phyloP scores from a whole-genome alignment of 345 rosid genomes.

The Microcos paniculata region DNA sequence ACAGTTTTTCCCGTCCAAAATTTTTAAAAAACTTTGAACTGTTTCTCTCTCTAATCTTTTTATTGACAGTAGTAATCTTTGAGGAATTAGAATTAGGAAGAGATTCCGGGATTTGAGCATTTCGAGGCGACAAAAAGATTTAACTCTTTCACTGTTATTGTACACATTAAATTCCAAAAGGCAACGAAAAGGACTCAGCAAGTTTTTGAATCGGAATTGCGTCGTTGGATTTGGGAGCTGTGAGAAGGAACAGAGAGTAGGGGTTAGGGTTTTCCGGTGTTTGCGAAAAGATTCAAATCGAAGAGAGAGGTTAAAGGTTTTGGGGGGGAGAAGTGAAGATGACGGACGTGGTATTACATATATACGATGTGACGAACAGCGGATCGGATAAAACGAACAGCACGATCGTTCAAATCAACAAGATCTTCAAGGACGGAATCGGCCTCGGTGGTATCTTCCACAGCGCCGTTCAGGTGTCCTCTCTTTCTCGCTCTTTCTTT shows the following conservation, averaged over 20 bases:
- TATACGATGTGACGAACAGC: conserved; percentile 94
- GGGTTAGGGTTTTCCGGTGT: neutral
- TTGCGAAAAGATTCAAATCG: neutral
- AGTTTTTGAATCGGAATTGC: neutral
- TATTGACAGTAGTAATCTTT: neutral
- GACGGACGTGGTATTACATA: conserved; percentile 81
- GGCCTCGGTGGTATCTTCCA: conserved; percentile 99
- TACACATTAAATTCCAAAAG: neutral
- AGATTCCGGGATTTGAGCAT: conserved; percentile 9
- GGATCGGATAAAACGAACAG: conserved; percentile 95
- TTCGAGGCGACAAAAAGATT: neutral
- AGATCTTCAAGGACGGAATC: conserved; percentile 90
- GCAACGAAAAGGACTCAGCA: neutral
- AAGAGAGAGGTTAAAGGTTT: conserved; percentile 17
- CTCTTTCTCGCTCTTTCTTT: neutral
- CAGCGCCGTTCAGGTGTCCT: conserved; percentile 85
- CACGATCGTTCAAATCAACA: conserved; percentile 87
- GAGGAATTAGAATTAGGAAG: neutral
- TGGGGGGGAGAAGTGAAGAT: conserved; percentile 29
- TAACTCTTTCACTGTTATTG: neutral
- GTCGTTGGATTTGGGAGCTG: neutral
- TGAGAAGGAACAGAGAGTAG: neutral
- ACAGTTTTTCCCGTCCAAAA: neutral
- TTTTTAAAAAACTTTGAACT: neutral
- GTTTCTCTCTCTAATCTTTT: neutral